Base-by-base conservation (phyloP, 345 rosid genomes). In the Sapria himalayana region DNA sequence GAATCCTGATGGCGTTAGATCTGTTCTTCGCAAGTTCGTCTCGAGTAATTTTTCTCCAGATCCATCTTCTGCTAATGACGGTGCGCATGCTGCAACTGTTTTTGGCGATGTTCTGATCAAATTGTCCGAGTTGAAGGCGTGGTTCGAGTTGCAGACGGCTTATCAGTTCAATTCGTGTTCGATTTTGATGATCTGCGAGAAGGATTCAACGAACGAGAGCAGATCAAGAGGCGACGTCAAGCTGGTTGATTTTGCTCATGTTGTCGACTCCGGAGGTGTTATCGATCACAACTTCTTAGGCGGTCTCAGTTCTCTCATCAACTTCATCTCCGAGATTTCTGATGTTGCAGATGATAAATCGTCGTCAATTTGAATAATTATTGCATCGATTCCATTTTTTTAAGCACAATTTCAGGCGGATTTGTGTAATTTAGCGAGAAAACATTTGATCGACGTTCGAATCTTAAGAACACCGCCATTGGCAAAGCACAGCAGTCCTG, bases 261-360 rank as follows among this genome's bases (percentile, higher is more conserved):
- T 77, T 38, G 20, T 52, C 46, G 99, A 84, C 42, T 93, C 79
- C 24, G 54, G 39, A n/a, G 99, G 81, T 15, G 69, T 77, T 45
- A 79, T 89, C 15, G 93, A 89, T 68, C 95, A 84, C 52, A 89
- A 89, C 65, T 84, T 81, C 72, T 52, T 84, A 56, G 99, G 99
- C 22, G 95, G 95, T 24, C 76, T 84, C 15, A 82, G 93, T 60
- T 89, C 95, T 39, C 58, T 84, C 41, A 84, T 84, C 39, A 79
- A 80, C 58, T 64, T 79, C 47, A 50, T 89, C 45, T 78, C 81
- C 11, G 79, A 71, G 55, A 63, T 77, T 44, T 64, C 71, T 33
- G 53, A 65, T 20, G 45, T 49, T 37, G 58, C 66, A 11, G 65
- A 67, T 49, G 78, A 67, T 9, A 36, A 60, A 43, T 38, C 67